Conservation (phyloP, 768 basidiomycete species). For the Auricularia auricula-judae region DNA sequence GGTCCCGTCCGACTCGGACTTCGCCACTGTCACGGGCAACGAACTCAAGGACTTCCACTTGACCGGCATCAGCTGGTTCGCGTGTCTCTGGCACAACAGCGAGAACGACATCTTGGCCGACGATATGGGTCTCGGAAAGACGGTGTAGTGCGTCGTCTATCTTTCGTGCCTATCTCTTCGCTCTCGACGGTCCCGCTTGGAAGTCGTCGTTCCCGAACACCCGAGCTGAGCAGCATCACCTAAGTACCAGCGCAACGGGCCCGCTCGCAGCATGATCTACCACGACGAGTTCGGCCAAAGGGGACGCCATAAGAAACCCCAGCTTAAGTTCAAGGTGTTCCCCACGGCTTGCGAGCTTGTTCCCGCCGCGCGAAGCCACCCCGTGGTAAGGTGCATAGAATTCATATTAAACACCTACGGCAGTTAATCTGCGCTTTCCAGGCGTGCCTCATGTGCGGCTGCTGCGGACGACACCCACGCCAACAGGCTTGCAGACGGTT, state of each 20-base stretch:
- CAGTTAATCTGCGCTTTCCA: no score
- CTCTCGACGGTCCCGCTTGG: constrained; percentile 99
- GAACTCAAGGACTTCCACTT: constrained; percentile 95
- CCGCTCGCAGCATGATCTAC: constrained; percentile 84
- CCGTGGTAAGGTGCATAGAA: constrained; percentile 73
- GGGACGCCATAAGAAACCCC: constrained; percentile 43
- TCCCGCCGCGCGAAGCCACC: constrained; percentile 61
- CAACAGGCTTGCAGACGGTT: no score
- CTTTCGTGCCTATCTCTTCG: constrained; percentile 91
- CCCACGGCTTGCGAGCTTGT: constrained; percentile 96
- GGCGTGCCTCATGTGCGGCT: no score
- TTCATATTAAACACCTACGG: background rate
- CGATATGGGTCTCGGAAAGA: constrained; percentile 99
- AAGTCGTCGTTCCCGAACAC: constrained; percentile 86
- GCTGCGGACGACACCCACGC: no score
- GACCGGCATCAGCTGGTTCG: constrained; percentile 97
- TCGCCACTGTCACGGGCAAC: constrained; percentile 67
- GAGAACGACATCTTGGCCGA: constrained; percentile 97
- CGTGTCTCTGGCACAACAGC: constrained; percentile 88
- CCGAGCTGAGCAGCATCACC: constrained; percentile 91
- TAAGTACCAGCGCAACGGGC: constrained; percentile 75
- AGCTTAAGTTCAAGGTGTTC: constrained; percentile 89
- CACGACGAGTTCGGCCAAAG: constrained; percentile 83
- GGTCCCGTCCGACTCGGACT: constrained; percentile 81
- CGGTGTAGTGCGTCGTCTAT: constrained; percentile 92